phyloP scores from a whole-genome alignment of 495 filamentous ascomycete species.

The Daldinia vernicosa region DNA sequence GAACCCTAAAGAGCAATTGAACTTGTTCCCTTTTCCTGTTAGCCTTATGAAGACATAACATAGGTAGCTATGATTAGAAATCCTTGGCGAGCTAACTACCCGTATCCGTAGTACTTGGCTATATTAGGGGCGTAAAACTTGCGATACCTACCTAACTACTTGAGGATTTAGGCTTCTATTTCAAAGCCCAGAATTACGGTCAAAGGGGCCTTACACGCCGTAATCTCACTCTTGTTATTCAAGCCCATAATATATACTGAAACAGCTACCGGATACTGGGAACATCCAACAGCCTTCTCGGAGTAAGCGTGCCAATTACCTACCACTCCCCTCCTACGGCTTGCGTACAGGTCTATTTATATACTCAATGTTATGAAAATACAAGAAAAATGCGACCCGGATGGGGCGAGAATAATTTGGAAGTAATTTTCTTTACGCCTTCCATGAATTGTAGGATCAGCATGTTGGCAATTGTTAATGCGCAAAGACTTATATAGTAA shows the following conservation, averaged over 20 bases:
- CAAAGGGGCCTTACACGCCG: background rate
- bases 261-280: constrained; percentile 6
- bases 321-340: constrained; percentile 2
- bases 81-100: background rate
- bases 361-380: background rate
- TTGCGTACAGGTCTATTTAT: constrained; percentile 22
- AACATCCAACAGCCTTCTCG: constrained; percentile 3
- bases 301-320: constrained; percentile 25
- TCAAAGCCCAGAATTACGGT: background rate
- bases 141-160: background rate
- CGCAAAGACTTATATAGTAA: background rate
- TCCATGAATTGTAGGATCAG: constrained; percentile 9
- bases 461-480: constrained; percentile 1
- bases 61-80: background rate
- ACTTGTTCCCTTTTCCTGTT: background rate
- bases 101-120: background rate
- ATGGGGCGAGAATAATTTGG: background rate
- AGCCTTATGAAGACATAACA: background rate
- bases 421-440: background rate
- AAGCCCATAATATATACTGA: constrained; percentile 5
- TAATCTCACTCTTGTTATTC: background rate
- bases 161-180: background rate
- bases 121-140: constrained; percentile 1
- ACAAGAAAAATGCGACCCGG: background rate
- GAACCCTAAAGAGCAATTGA: background rate